These are phyloP conservation scores for Scutellaria baicalensis DNA, from an alignment of 257 asterid genomes.

Conservation along the genomic window DNA sequence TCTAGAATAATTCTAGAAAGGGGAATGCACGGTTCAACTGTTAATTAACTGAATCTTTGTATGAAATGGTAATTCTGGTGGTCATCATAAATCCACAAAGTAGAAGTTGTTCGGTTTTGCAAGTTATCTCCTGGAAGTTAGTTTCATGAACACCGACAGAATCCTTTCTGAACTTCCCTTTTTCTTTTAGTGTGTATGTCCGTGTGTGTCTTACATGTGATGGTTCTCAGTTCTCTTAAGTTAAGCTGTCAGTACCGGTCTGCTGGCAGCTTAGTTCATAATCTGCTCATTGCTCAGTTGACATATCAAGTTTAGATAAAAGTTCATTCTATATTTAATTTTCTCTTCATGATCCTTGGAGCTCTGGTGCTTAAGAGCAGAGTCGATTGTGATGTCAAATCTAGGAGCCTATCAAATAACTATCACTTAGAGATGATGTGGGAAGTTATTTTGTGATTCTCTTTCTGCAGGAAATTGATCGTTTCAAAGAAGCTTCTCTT, in stretches of 20 bases:
- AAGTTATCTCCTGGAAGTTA: neutral
- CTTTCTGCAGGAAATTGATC: slow-evolving; percentile 55
- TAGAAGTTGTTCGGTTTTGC: neutral
- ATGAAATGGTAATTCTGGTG: neutral
- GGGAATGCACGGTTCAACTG: neutral
- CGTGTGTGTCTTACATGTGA: neutral
- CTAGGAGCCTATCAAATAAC: neutral
- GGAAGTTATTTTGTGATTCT: neutral
- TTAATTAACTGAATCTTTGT: neutral
- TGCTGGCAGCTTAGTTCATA: neutral
- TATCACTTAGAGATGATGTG: neutral
- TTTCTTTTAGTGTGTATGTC: too few species aligned
- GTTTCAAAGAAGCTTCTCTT: slow-evolving; percentile 41
- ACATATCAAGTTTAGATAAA: neutral
- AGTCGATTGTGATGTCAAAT: neutral
- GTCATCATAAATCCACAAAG: neutral
- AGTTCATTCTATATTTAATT: neutral
- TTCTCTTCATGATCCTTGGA: neutral
- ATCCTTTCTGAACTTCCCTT: neutral
- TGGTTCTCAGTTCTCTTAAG: neutral
- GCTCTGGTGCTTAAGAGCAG: neutral
- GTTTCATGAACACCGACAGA: neutral
- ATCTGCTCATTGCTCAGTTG: neutral
- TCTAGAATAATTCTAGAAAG: neutral
- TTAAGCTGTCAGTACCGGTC: neutral